Evolutionary conservation across 768 basidiomycete genomes (phyloP).

Genomic region (Leccinum sublutescens): DNA sequence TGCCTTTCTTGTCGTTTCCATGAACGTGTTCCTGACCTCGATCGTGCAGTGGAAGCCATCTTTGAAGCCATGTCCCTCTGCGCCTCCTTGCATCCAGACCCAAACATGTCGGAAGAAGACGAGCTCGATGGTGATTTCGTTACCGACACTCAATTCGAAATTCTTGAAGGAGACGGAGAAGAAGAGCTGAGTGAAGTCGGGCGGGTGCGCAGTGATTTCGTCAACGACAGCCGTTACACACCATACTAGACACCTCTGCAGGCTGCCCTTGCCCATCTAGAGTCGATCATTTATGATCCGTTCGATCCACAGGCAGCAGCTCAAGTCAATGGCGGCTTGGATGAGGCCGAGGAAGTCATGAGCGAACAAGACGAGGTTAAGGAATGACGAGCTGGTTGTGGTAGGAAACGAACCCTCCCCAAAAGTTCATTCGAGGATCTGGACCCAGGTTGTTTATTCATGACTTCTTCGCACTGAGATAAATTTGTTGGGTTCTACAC

Average conservation of each 20-base stretch:
- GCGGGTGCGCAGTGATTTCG: constrained; percentile 90
- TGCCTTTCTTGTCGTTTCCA: neutral
- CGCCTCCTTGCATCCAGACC: constrained; percentile 83
- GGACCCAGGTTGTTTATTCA: no score
- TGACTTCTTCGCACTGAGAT: neutral
- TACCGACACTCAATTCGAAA: constrained; percentile 45
- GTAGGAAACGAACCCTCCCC: neutral
- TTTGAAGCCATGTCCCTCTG: constrained; percentile 86
- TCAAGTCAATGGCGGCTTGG: constrained; percentile 16
- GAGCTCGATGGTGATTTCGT: constrained; percentile 57
- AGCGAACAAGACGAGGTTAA: constrained; percentile 16
- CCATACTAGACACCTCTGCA: constrained; percentile 76
- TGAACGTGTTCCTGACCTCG: constrained; percentile 1
- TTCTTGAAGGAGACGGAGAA: constrained; percentile 54
- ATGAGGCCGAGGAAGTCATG: constrained; percentile 14
- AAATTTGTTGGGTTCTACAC: neutral
- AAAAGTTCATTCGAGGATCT: neutral
- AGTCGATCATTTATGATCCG: constrained; percentile 74
- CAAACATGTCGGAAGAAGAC: constrained; percentile 38
- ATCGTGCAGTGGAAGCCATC: constrained; percentile 67
- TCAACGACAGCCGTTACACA: constrained; percentile 70
- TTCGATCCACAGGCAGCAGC: constrained; percentile 11
- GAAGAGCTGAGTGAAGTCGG: constrained; percentile 85
- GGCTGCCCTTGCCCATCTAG: constrained; percentile 81
- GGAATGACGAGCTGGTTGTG: constrained; percentile 1